A percentile compares a stretch with the other conserved stretches of the same genome.
Evolutionary conservation across 371 early-diverging fungal species (phyloP).

Genomic region (Apophysomyces elegans): DNA sequence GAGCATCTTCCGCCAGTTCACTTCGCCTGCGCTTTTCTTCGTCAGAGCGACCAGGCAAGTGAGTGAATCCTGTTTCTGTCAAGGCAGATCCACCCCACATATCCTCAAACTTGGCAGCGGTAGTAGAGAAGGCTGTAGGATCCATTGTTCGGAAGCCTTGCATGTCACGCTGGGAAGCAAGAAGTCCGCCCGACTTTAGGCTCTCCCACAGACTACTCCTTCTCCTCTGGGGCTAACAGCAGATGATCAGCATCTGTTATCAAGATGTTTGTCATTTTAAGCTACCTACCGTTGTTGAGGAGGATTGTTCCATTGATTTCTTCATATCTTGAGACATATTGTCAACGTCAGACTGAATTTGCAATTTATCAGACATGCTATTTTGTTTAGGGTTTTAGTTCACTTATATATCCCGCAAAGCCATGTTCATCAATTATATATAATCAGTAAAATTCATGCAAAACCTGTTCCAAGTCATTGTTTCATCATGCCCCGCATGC

Average conservation of each 20-base stretch:
- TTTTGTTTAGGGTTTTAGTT: not conserved
- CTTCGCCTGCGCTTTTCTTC: conserved; percentile 1
- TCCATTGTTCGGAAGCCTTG: conserved; percentile 3
- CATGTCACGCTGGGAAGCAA: conserved; percentile 14
- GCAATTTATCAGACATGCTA: not conserved
- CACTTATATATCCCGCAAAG: not conserved
- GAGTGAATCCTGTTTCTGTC: conserved; percentile 16
- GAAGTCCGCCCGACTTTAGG: not conserved
- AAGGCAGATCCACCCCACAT: conserved; percentile 20
- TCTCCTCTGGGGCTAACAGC: not conserved
- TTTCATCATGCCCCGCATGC: not conserved
- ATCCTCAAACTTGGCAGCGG: conserved; percentile 25
- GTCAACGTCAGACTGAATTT: conserved; percentile 6
- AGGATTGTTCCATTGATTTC: not conserved
- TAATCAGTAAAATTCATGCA: not conserved
- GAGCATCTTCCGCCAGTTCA: conserved; percentile 1
- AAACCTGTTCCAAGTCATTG: conserved; percentile 1
- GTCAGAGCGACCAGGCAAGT: not conserved
- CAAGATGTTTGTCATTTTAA: not conserved
- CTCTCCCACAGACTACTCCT: conserved; percentile 5
- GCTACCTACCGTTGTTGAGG: not conserved
- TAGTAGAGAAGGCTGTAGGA: conserved; percentile 15
- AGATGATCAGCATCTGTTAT: not conserved
- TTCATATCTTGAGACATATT: conserved; percentile 1
- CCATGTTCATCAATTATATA: not conserved